Conservation (phyloP, 345 rosid genomes). For the Arabidopsis suecica region DNA sequence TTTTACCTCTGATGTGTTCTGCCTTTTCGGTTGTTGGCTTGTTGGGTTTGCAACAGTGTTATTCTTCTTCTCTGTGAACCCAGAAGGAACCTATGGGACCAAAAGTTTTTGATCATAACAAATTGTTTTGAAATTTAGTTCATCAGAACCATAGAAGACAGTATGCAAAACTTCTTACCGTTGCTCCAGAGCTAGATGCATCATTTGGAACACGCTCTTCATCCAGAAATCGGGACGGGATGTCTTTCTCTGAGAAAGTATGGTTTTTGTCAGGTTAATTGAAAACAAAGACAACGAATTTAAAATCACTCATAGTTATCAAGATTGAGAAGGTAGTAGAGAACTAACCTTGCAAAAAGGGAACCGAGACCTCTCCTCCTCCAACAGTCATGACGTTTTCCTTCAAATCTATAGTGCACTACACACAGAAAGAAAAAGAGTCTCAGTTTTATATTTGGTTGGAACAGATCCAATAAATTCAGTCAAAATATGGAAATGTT, state of each 20-base stretch:
- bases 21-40: slow-evolving; percentile 70
- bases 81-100: slow-evolving; percentile 47
- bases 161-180: slow-evolving; percentile 49
- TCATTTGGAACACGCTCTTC: slow-evolving; percentile 73
- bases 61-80: slow-evolving; percentile 51
- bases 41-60: slow-evolving; percentile 46
- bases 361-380: slow-evolving; percentile 97
- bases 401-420: slow-evolving; percentile 95
- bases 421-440: slow-evolving; percentile 24
- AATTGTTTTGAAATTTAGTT: not conserved
- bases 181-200: slow-evolving; percentile 84
- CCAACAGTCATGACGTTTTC: slow-evolving; percentile 89
- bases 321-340: slow-evolving; percentile 29
- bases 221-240: slow-evolving; percentile 82
- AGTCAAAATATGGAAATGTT: slow-evolving; percentile 29
- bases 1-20: slow-evolving; percentile 54
- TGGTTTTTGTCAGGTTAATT: slow-evolving; percentile 10
- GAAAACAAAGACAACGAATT: not conserved
- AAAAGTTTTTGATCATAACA: slow-evolving; percentile 14
- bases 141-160: slow-evolving; percentile 6
- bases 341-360: slow-evolving; percentile 88
- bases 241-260: slow-evolving; percentile 77
- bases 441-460: not conserved
- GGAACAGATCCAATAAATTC: slow-evolving; percentile 9
- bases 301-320: not conserved